These are phyloP conservation scores for Aristolochia californica DNA, from an alignment of 164 flowering plant species.

Conservation along the genomic window DNA sequence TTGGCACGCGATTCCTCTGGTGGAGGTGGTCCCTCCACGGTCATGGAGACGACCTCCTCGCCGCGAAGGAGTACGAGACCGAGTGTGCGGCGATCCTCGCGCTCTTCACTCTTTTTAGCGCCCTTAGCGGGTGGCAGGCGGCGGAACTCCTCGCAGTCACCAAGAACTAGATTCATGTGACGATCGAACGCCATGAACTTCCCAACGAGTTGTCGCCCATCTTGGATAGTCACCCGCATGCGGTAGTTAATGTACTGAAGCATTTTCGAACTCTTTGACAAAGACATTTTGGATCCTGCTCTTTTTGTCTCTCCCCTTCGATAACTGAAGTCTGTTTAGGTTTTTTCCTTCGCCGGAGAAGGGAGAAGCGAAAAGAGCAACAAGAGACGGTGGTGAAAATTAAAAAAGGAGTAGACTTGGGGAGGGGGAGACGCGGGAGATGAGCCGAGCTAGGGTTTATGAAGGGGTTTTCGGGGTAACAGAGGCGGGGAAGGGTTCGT, in stretches of 20 bases:
- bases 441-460: too few relatives aligned
- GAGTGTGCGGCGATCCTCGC: slow-evolving; percentile 86
- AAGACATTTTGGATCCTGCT: slow-evolving; percentile 51
- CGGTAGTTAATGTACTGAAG: slow-evolving; percentile 92
- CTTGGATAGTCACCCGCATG: slow-evolving; percentile 95
- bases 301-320: neutral
- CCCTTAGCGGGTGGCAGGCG: slow-evolving; percentile 83
- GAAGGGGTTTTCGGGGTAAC: too few relatives aligned
- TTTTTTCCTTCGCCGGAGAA: neutral
- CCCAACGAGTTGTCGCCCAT: slow-evolving; percentile 91
- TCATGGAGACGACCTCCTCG: slow-evolving; percentile 97
- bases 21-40: slow-evolving; percentile 98
- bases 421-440: too few relatives aligned
- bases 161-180: slow-evolving; percentile 96
- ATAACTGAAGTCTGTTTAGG: neutral
- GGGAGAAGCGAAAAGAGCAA: too few relatives aligned
- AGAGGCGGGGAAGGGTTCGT: too few relatives aligned
- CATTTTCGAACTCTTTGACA: slow-evolving; percentile 98
- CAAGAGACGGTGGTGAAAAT: too few relatives aligned
- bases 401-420: too few relatives aligned
- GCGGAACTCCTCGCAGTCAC: slow-evolving; percentile 97
- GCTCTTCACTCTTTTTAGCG: slow-evolving; percentile 42
- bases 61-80: slow-evolving; percentile 93
- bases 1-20: slow-evolving; percentile 88
- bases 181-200: slow-evolving; percentile 99